Conservation (phyloP, 164 flowering plant species). For the Macadamia integrifolia region DNA sequence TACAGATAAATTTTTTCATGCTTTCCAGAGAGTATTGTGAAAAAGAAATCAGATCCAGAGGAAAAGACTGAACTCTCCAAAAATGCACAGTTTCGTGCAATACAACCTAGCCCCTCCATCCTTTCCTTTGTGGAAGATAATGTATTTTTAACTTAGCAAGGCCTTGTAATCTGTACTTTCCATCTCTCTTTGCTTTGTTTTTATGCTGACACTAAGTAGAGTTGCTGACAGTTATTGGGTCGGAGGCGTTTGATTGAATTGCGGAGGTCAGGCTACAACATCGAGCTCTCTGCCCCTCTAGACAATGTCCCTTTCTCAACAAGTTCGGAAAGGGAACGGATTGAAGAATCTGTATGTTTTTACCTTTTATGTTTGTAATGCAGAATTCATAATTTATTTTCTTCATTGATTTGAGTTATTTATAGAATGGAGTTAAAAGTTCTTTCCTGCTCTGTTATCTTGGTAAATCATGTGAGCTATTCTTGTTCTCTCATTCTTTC, state of each 20-base stretch:
- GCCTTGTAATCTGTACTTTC: background rate
- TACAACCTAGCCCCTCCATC: conserved; percentile 77
- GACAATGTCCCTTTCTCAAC: conserved; percentile 82
- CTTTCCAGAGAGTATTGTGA: conserved; percentile 32
- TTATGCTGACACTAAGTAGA: conserved; percentile 6
- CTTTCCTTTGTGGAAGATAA: conserved; percentile 87
- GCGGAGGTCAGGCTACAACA: conserved; percentile 78
- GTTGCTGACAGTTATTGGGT: conserved; percentile 66
- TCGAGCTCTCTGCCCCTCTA: conserved; percentile 67
- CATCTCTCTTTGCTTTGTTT: background rate
- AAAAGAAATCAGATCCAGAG: conserved; percentile 37
- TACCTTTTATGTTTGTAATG: conserved; percentile 1
- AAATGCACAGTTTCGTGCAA: conserved; percentile 97
- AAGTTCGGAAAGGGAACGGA: conserved; percentile 67
- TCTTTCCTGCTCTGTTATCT: no score
- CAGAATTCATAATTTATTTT: background rate
- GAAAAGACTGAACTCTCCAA: conserved; percentile 44
- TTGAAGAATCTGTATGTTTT: conserved; percentile 77
- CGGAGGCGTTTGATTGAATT: conserved; percentile 79
- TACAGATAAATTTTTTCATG: conserved; percentile 3
- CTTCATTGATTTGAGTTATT: background rate
- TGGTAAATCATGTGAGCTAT: background rate
- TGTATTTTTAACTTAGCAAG: conserved; percentile 34
- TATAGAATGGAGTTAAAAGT: background rate
- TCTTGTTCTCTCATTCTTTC: background rate